Evolutionary conservation across 2,329 filamentous ascomycete genomes (phyloP), one percentile per base, ranked within the genome.

Genomic region (Aspergillus luchuensis): DNA sequence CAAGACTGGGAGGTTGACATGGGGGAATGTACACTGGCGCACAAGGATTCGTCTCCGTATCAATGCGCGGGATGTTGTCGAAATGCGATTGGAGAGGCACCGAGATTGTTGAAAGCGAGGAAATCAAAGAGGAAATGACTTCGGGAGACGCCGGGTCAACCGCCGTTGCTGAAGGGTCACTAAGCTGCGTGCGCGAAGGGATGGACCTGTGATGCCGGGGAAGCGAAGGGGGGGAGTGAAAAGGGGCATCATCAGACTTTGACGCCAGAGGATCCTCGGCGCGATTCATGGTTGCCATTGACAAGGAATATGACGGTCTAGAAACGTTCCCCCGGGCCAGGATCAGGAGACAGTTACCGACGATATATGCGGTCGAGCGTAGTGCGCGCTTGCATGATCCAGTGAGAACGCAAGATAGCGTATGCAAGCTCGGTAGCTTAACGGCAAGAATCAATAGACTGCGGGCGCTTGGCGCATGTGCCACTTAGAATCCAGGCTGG

Each of bases 41-140:
- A 8, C 70, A 68, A 25, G 76, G 74, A 17, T 71, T 68, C 25
- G 78, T 76, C 36, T 80, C 77, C 13, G 79, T 75, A 62, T 75
- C 74, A 56, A 78, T 74, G 58, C 73, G 71, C 21, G 81, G 78
- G 54, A 82, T 77, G 57, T 80, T 82, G 68, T 92, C 89, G 71
- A 92, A 91, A 72, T 91, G 88, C 61, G 85, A 82, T 72, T 84
- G 86, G 58, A 89, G 84, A 21, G 90, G 89, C 52, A 85, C 83
- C 5, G 84, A 84, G 62, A 86, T 84, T 64, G 81, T 79, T 17
- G 85, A 84, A 47, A 89, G 80, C 30, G 86, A 87, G 62, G 85
- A 84, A 72, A 88, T 86, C 61, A 89, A 80, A 51, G 83, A 85
- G 15, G 84, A 84, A 63, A 89, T 82, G 30, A 82, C 75, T 65